Evolutionary conservation across 805 yeast genomes (phyloP), one percentile per base, ranked within the genome.

Genomic region (Ogataea chonburiensis): DNA sequence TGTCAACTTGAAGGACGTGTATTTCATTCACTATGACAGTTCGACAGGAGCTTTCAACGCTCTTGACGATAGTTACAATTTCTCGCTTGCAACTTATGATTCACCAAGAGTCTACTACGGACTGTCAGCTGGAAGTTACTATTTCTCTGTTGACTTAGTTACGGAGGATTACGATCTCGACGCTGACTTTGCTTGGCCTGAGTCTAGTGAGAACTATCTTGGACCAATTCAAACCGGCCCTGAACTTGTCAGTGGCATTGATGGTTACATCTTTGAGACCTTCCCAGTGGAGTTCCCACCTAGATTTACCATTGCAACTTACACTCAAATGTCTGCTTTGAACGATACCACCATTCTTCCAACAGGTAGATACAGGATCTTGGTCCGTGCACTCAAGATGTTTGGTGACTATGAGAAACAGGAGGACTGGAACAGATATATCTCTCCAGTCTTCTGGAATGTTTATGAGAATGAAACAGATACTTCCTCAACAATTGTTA

Each of bases 141-240:
- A 15, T 14, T 37, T 37, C 18, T 41, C 46, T 3, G 16, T 41
- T 33, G 47, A 43, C 28, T 25, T 43, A 10, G 47, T 43, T 13
- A 17, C 31, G 1, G 12, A 19, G 13, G 47, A 43, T 18, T 43
- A 40, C 17, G 39, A 33, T 11, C 10, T 37, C 6, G 45, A 41
- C 8, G 38, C 25, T 21, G 46, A 42, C 16, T 42, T 41, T 20
- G 25, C 45, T 14, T 41, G 18, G n/a, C 45, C 45, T 15, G 43
- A 42, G 18, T 12, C 37, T 2, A 34, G 37, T 31, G 27, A 18
- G 14, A 29, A 38, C 7, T 42, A 18, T 18, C 9, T 38, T 22
- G 42, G 37, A 11, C 22, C 40, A 11, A 5, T 38, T 2, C 14
- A 30, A 28, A 13, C 27, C 7, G 32, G 32, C 10, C 24, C 20